Base-by-base conservation (phyloP, 352 stramenopile species). In the Pythium apleroticum region DNA sequence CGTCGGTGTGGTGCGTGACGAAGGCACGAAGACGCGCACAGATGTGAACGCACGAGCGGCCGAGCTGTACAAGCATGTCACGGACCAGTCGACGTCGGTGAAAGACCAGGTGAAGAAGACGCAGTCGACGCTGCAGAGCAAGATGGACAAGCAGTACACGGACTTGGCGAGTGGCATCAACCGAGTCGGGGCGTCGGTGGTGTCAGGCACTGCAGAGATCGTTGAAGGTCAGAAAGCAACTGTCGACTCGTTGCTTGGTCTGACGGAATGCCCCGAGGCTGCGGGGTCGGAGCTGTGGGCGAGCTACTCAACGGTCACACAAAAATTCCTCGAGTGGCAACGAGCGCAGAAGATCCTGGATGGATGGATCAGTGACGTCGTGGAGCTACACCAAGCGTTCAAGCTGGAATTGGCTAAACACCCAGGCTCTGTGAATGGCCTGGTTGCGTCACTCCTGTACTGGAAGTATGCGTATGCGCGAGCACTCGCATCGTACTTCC, bases 21-120 rank as follows among this genome's bases (percentile, higher is more conserved):
- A 66, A 43, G 60, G 50, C n/a, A n/a, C n/a, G 3, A 25, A 28
- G 22, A 66, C 60, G 14, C 60, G 60, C 12, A 17, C n/a, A 2
- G 24, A 41, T 0, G 58, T 57, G 30, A 58, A 57, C 33, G 6
- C 37, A 9, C 20, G 37, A 10, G 31, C 58, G 1, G 49, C 15
- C 14, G 58, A 56, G 35, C 35, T 65, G 14, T 41, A 58, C 15
- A 4, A 41, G 20, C 27, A 53, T 12, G 27, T 66, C 35, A 55
- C 24, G 9, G 45, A 25, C 24, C 28, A 57, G 8, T n/a, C 50
- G 9, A 35, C 41, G 4, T 25, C 4, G 3, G 31, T 66, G 19
- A 60, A 59, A n/a, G 39, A 45, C 20, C 43, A 55, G 22, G 35
- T 30, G 33, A 39, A 39, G 33, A 39, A 11, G 33, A 39, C 33